A percentile compares a stretch with the other conserved stretches of the same genome.
Conservation (phyloP, 139 green algal species). For the Nannochloris sp. region DNA sequence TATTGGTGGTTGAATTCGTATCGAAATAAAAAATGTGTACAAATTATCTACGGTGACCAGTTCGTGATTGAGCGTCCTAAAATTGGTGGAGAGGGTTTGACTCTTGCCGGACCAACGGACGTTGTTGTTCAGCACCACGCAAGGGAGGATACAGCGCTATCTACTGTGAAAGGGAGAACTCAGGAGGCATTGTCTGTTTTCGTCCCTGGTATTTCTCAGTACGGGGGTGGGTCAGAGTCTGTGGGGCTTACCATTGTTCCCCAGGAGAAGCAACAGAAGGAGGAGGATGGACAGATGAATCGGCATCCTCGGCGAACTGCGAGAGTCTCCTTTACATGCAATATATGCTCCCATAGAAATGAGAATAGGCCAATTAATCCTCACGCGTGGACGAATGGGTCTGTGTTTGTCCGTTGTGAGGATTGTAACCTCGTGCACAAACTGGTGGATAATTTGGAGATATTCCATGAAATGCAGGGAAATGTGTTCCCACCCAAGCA, state of each 20-base stretch:
- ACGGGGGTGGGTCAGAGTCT: conserved; percentile 15
- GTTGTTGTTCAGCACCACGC: neutral
- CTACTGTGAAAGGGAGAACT: neutral
- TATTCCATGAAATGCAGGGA: conserved; percentile 31
- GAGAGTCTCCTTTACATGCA: conserved; percentile 55
- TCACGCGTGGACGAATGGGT: conserved; percentile 45
- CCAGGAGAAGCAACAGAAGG: conserved; percentile 17
- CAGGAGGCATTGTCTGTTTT: conserved; percentile 4
- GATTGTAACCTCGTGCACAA: conserved; percentile 30
- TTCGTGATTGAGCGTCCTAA: conserved; percentile 3
- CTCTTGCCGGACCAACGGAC: neutral
- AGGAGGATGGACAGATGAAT: conserved; percentile 11
- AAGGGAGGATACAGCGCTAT: neutral
- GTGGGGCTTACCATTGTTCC: neutral
- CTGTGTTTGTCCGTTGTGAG: conserved; percentile 51
- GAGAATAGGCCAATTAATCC: conserved; percentile 46
- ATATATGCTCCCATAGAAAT: conserved; percentile 33
- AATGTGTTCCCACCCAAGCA: conserved; percentile 26
- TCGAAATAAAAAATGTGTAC: neutral
- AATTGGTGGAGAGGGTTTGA: neutral
- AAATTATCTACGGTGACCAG: conserved; percentile 6
- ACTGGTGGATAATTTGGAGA: conserved; percentile 26
- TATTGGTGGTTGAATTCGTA: conserved; percentile 11
- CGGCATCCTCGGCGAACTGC: conserved; percentile 19
- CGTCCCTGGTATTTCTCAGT: neutral